Evolutionary conservation across 495 filamentous ascomycete genomes (phyloP), one percentile per base, ranked within the genome.

Genomic region (Neurospora sp.): DNA sequence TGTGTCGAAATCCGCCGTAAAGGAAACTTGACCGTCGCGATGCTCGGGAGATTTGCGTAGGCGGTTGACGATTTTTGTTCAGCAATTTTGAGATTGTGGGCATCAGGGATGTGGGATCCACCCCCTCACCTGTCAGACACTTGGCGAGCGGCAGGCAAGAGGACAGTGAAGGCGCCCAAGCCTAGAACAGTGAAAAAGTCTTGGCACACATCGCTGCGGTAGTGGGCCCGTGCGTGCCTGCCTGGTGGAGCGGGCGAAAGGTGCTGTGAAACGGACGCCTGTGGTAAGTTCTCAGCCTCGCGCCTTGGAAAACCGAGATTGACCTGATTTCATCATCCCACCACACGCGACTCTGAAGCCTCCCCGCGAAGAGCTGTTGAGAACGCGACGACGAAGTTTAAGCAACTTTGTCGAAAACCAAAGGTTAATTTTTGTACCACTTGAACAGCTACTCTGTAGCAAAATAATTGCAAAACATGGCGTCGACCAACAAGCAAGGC

Each of bases 401-500:
- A 69, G 72, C 74, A 71, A 77, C 80, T 82, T 80, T 66, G 70
- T 75, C 79, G 72, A 73, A 71, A 74, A 71, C 66, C 76, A 24
- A 74, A 72, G 54, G 54, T 69, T 74, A 87, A 86, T 87, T 86
- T 91, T 91, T 90, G 83, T 80, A 84, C 83, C 77, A 72, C 40
- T 19, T 78, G 75, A 75, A 75, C 85, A 88, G 91, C 90, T 92
- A 91, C 90, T 85, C 76, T 71, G 82, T 88, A 88, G 86, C 89
- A 89, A 87, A 87, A 87, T 66, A 86, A 83, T 79, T 81, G 80
- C 78, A 76, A 84, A 79, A 79, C 82, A 91, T 83, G 84, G 96
- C 97, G 92, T 95, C 97, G 91, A 90, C 91, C 76, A 97, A 97
- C 88, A 96, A 96, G 82, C 93, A 97, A 81, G 96, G 96, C 82